phyloP scores from a whole-genome alignment of 2,329 filamentous ascomycete genomes.

The Exophiala spinifera region DNA sequence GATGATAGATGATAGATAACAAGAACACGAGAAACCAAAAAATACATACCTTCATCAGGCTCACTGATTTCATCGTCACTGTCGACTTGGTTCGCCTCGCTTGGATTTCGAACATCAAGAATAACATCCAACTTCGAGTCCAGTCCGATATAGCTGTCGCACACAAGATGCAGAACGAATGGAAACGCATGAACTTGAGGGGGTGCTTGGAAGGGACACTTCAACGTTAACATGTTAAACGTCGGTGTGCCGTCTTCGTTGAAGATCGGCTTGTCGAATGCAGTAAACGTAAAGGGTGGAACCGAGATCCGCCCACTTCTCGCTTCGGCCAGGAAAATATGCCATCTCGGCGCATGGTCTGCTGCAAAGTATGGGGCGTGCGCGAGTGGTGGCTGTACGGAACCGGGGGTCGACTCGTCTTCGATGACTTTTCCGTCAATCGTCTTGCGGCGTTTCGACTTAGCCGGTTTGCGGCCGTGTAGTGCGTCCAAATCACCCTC shows the following conservation, averaged over 20 bases:
- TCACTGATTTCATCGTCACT: conserved; percentile 88
- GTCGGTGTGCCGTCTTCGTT: conserved; percentile 75
- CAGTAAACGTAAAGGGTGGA: conserved; percentile 89
- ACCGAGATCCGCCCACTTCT: conserved; percentile 96
- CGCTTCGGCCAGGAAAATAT: conserved; percentile 89
- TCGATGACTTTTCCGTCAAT: conserved; percentile 53
- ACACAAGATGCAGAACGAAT: conserved; percentile 90
- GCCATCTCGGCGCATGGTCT: conserved; percentile 86
- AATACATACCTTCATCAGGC: conserved; percentile 84
- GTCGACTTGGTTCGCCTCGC: conserved; percentile 74
- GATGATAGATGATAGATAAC: no score
- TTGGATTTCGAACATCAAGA: conserved; percentile 82
- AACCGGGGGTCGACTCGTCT: conserved; percentile 54
- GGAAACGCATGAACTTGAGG: conserved; percentile 89
- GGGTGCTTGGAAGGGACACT: conserved; percentile 94
- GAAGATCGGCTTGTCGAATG: conserved; percentile 86
- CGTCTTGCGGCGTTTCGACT: conserved; percentile 64
- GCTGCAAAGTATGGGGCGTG: conserved; percentile 87
- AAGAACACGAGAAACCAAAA: no score
- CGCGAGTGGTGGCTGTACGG: conserved; percentile 73
- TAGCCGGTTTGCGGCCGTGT: conserved; percentile 63
- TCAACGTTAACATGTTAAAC: conserved; percentile 91
- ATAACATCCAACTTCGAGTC: conserved; percentile 90
- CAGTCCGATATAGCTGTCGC: conserved; percentile 92
- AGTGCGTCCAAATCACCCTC: conserved; percentile 88